These are phyloP conservation scores for Beauveria sp. DNA, from an alignment of 2,329 filamentous ascomycete species.

Conservation along the genomic window DNA sequence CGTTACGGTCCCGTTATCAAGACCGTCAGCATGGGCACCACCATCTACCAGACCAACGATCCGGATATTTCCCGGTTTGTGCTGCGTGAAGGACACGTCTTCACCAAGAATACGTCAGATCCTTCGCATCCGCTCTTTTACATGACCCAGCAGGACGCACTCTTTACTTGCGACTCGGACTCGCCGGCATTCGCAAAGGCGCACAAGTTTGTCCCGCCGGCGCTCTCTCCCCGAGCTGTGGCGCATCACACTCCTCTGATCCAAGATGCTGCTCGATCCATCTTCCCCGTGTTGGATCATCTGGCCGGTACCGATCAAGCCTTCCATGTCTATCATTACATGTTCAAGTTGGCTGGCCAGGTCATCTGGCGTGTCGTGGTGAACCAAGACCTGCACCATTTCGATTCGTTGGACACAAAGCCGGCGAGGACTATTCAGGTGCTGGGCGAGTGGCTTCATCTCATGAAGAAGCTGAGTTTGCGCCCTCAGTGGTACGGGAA, in stretches of 20 bases:
- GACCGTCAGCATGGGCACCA: conserved; percentile 39
- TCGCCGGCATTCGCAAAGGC: conserved; percentile 35
- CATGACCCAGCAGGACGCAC: conserved; percentile 28
- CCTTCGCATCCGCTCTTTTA: conserved; percentile 32
- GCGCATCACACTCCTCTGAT: conserved; percentile 48
- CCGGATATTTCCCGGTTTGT: conserved; percentile 33
- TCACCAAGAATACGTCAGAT: conserved; percentile 41
- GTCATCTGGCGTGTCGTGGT: conserved; percentile 31
- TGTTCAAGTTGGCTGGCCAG: conserved; percentile 34
- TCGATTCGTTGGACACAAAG: conserved; percentile 30
- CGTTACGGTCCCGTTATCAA: conserved; percentile 39
- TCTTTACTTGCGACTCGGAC: conserved; percentile 38
- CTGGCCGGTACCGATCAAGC: conserved; percentile 35
- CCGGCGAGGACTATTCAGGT: conserved; percentile 38
- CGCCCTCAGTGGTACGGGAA: conserved; percentile 43
- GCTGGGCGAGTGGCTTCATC: conserved; percentile 38
- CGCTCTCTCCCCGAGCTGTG: conserved; percentile 46
- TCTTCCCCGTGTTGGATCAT: conserved; percentile 36
- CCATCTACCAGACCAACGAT: conserved; percentile 37
- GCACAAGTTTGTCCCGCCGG: conserved; percentile 51
- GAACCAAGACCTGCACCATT: conserved; percentile 32
- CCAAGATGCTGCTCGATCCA: conserved; percentile 39
- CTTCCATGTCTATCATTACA: conserved; percentile 36
- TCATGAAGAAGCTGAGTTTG: conserved; percentile 48
- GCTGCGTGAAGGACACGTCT: conserved; percentile 35